These are phyloP conservation scores for Atalantia buxifolia DNA, from an alignment of 345 rosid genomes.

Conservation along the genomic window DNA sequence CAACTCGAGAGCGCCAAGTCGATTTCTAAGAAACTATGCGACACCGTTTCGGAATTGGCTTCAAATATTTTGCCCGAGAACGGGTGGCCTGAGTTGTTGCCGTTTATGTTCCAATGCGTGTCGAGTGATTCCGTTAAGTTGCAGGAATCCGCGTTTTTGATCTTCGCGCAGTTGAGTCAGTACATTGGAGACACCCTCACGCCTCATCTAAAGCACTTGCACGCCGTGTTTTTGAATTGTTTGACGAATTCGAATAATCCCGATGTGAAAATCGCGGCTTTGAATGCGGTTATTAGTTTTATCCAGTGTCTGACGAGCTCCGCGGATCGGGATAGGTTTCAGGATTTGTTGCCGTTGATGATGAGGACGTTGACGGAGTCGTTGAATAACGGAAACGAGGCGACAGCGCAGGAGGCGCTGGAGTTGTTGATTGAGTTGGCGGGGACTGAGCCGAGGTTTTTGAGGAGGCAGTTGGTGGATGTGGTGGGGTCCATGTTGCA, in stretches of 20 bases:
- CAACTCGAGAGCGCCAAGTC: slow-evolving; percentile 81
- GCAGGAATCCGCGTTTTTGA: slow-evolving; percentile 90
- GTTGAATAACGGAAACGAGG: slow-evolving; percentile 81
- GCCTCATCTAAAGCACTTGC: slow-evolving; percentile 80
- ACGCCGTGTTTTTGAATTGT: slow-evolving; percentile 76
- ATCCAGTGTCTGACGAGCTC: slow-evolving; percentile 78
- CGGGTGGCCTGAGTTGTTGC: slow-evolving; percentile 95
- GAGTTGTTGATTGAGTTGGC: slow-evolving; percentile 96
- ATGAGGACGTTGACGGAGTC: slow-evolving; percentile 92
- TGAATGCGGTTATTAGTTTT: slow-evolving; percentile 89
- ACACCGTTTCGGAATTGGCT: slow-evolving; percentile 93
- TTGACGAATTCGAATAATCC: slow-evolving; percentile 47
- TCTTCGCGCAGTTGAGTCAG: slow-evolving; percentile 89
- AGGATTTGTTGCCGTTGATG: slow-evolving; percentile 93
- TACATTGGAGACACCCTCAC: slow-evolving; percentile 79
- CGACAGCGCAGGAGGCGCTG: slow-evolving; percentile 93
- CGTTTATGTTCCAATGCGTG: slow-evolving; percentile 93
- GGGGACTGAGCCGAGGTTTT: slow-evolving; percentile 88
- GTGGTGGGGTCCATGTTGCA: slow-evolving; percentile 95
- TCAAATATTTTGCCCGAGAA: slow-evolving; percentile 77
- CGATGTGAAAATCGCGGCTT: slow-evolving; percentile 91
- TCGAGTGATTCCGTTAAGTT: slow-evolving; percentile 70
- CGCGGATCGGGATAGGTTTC: slow-evolving; percentile 87
- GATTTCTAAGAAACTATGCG: slow-evolving; percentile 84
- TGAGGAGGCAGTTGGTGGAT: slow-evolving; percentile 85